Base-by-base conservation (phyloP, 202 grass and related monocot genomes). In the Saccharum hybrid region DNA sequence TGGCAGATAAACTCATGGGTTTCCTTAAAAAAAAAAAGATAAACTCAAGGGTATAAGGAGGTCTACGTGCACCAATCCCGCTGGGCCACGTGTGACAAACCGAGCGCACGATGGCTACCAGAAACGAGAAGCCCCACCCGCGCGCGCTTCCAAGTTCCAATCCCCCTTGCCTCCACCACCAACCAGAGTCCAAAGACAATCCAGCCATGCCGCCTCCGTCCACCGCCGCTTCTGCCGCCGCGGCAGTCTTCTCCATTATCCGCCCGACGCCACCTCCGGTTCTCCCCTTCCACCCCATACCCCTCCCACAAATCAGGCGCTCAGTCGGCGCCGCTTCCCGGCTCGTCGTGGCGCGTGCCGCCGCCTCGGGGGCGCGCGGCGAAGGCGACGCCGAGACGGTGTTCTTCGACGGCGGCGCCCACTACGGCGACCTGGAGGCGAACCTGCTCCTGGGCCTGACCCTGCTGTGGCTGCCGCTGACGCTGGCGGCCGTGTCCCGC, bases 361-460 rank as follows among this genome's bases (percentile, higher is more conserved):
- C 82, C 15, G 62, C 77, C 2, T 78, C 78, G 34, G 64, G 51
- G 26, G 48, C 38, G 4, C 56, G 77, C 62, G 78, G 84, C 26
- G 75, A n/a, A 14, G 76, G 84, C 14, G 62, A 34, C 62, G 68
- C 76, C 26, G 96, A 98, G 80, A 81, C 71, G 33, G 83, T 98
- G 31, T 98, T 87, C 90, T 96, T 98, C 80, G 91, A 98, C 75
- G 93, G 93, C 49, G 96, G 96, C 14, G 93, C 96, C 3, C 96
- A 98, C 87, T 92, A 89, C 51, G 96, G 93, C 0, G 96, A 98
- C 84, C 91, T 98, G 3, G 60, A 82, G 23, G 88, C 91, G 41
- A 98, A 98, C 91, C 91, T 96, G 22, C 45, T 94, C 15, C 86
- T 94, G 3, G 96, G 96, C 0, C 86, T 98, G 74, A 98, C 96